A percentile compares a stretch with the other conserved stretches of the same genome.
Evolutionary conservation across 169 alveolate genomes (phyloP).

Genomic region (Amoebophrya sp.): DNA sequence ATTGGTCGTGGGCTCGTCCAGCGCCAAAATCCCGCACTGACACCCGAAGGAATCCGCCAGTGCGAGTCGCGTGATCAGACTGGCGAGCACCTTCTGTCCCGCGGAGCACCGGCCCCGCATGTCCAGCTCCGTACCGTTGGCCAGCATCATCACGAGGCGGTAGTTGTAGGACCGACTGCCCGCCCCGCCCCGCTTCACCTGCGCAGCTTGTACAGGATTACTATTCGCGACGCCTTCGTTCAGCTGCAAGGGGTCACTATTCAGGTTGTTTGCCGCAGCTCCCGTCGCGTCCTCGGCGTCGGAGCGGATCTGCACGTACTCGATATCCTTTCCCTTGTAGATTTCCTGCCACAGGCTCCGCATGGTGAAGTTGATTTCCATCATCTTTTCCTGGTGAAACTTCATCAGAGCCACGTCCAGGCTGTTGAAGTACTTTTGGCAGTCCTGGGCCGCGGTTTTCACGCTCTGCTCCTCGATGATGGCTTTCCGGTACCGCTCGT

Average conservation of each 20-base stretch:
- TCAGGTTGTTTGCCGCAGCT: too few relatives aligned
- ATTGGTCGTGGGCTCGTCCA: conserved; percentile 99
- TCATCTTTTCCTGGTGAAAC: conserved; percentile 75
- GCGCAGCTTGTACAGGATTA: too few relatives aligned
- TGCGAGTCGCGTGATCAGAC: conserved; percentile 93
- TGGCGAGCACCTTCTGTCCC: conserved; percentile 91
- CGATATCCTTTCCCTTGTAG: conserved; percentile 88
- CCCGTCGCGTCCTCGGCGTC: conserved; percentile 55
- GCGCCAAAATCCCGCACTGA: conserved; percentile 94
- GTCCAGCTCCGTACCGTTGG: conserved; percentile 73
- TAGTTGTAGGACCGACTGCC: conserved; percentile 56
- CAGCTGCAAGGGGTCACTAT: too few relatives aligned
- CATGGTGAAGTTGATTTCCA: conserved; percentile 84
- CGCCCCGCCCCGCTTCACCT: conserved; percentile 1
- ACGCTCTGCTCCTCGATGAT: background rate
- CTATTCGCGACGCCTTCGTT: too few relatives aligned
- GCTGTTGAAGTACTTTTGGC: conserved; percentile 43
- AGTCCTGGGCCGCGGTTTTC: background rate
- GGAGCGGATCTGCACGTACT: conserved; percentile 62
- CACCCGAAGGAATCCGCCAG: conserved; percentile 95
- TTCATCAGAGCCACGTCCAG: conserved; percentile 74
- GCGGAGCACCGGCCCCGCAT: conserved; percentile 97
- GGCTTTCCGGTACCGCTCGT: background rate
- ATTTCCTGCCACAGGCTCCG: conserved; percentile 92
- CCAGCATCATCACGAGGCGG: conserved; percentile 69